Percentiles rank a stretch among this genome's conserved stretches.
phyloP scores from a whole-genome alignment of 2,329 filamentous ascomycete genomes.

The Mariannaea sp. region DNA sequence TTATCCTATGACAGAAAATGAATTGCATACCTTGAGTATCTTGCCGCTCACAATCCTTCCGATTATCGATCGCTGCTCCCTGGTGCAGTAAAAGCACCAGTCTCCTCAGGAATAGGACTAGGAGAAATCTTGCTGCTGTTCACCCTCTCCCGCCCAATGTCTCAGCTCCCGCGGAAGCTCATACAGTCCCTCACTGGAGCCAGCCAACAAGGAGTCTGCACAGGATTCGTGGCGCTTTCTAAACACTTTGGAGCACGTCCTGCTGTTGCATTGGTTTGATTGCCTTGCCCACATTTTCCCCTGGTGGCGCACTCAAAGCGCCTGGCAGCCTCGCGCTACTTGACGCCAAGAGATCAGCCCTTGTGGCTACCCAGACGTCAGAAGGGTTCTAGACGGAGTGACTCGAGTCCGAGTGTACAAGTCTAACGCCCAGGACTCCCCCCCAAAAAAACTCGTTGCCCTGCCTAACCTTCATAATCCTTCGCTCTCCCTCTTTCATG shows the following conservation, averaged over 20 bases:
- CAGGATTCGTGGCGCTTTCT: slow-evolving; percentile 12
- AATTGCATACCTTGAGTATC: neutral
- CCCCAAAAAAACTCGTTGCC: slow-evolving; percentile 17
- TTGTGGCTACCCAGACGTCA: slow-evolving; percentile 29
- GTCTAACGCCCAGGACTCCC: slow-evolving; percentile 10
- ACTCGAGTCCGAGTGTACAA: slow-evolving; percentile 28
- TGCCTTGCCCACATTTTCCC: slow-evolving; percentile 36
- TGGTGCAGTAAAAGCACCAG: neutral
- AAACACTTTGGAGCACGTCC: slow-evolving; percentile 8
- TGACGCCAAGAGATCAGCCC: slow-evolving; percentile 28
- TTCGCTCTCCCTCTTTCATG: neutral
- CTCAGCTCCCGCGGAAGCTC: slow-evolving; percentile 20
- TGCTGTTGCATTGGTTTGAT: slow-evolving; percentile 34
- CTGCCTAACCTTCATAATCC: slow-evolving; percentile 12
- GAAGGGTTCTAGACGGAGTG: slow-evolving; percentile 29
- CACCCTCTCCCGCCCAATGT: slow-evolving; percentile 14
- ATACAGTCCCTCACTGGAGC: slow-evolving; percentile 12
- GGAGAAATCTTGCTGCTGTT: slow-evolving; percentile 13
- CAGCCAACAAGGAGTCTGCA: slow-evolving; percentile 17
- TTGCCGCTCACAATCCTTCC: neutral
- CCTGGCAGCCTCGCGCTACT: slow-evolving; percentile 33
- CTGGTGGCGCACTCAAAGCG: slow-evolving; percentile 32
- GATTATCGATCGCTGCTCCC: no score
- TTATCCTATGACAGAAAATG: neutral
- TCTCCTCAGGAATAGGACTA: neutral